phyloP scores from a whole-genome alignment of 2,329 filamentous ascomycete genomes.

The Ilyonectria mors-panacis region DNA sequence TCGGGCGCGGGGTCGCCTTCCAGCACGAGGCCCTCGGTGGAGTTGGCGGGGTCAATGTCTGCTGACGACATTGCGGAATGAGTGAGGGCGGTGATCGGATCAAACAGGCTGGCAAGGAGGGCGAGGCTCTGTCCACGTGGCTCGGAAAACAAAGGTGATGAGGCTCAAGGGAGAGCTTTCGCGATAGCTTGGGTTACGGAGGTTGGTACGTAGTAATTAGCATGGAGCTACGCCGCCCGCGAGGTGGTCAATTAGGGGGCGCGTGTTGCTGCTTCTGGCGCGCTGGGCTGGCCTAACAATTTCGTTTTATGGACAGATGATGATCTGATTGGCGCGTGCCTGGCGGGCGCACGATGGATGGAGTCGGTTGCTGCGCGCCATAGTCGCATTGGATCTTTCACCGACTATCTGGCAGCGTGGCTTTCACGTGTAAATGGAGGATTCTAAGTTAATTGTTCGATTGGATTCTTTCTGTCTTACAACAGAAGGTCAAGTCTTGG shows the following conservation, averaged over 20 bases:
- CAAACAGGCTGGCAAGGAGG: neutral
- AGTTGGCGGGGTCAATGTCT: conserved; percentile 40
- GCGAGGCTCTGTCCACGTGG: conserved; percentile 1
- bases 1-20: conserved; percentile 66
- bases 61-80: conserved; percentile 35
- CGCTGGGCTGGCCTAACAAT: conserved; percentile 32
- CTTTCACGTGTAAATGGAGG: neutral
- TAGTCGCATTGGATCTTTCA: neutral
- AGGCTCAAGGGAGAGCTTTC: conserved; percentile 2
- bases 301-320: conserved; percentile 24
- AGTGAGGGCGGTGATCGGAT: neutral
- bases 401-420: neutral
- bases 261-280: neutral
- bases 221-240: neutral
- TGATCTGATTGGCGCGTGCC: conserved; percentile 34
- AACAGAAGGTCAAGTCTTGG: too few relatives aligned
- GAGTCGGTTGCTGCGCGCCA: neutral
- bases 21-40: conserved; percentile 47
- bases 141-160: neutral
- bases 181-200: neutral
- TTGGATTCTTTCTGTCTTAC: too few relatives aligned
- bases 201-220: neutral
- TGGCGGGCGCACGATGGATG: neutral
- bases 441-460: too few relatives aligned
- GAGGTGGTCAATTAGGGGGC: conserved; percentile 1